Evolutionary conservation across 1,284 basidiomycete species (phyloP).

Genomic region (Psilocybe mexicana): DNA sequence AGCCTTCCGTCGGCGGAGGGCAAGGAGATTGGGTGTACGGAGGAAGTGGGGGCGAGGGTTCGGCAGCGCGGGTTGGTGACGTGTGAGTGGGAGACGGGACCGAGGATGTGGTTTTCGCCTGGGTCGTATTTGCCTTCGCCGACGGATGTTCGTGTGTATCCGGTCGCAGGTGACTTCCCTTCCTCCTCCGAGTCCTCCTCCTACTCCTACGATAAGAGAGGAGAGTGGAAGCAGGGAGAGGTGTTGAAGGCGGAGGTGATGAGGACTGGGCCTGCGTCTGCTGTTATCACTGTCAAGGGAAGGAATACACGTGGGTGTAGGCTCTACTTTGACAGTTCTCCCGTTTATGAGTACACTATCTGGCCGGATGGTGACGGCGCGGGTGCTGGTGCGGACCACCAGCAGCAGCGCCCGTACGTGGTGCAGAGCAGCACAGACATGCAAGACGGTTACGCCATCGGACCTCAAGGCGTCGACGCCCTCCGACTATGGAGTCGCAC

Average conservation of each 20-base stretch:
- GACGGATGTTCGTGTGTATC: background rate
- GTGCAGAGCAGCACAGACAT: constrained; percentile 26
- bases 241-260: constrained; percentile 36
- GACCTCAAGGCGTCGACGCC: constrained; percentile 41
- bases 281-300: constrained; percentile 49
- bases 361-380: constrained; percentile 16
- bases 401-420: constrained; percentile 3
- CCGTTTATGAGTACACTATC: constrained; percentile 44
- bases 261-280: constrained; percentile 41
- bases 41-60: constrained; percentile 13
- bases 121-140: constrained; percentile 5
- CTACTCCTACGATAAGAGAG: too few relatives aligned
- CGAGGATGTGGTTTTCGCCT: constrained; percentile 16
- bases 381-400: too few relatives aligned
- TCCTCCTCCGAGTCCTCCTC: background rate
- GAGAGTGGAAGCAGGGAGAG: constrained; percentile 14
- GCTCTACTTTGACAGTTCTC: constrained; percentile 56
- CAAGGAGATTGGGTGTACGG: constrained; percentile 30
- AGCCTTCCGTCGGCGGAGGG: constrained; percentile 54
- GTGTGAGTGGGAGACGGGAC: constrained; percentile 39
- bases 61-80: constrained; percentile 26
- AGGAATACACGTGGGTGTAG: constrained; percentile 66
- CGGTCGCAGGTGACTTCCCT: too few relatives aligned
- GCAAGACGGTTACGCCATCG: constrained; percentile 47
- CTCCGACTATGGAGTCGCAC: constrained; percentile 67